These are phyloP conservation scores for Pichia nakasei DNA, from an alignment of 805 yeast genomes.

Conservation along the genomic window DNA sequence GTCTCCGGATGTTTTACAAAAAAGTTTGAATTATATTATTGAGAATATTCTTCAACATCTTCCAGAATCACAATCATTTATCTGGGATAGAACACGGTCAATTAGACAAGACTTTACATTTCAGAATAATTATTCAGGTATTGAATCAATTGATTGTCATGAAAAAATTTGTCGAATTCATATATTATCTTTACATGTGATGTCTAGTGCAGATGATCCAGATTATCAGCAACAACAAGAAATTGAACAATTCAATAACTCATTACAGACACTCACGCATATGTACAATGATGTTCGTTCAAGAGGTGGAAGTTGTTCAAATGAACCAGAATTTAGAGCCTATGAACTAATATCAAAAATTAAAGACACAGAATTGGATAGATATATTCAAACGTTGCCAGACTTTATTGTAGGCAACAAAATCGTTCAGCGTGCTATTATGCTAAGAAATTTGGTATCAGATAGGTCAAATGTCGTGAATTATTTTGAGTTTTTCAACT, in stretches of 20 bases:
- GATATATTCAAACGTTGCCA: constrained; percentile 66
- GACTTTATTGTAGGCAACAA: constrained; percentile 40
- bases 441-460: constrained; percentile 55
- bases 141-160: constrained; percentile 88
- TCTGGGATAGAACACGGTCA: constrained; percentile 97
- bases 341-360: constrained; percentile 74
- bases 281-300: constrained; percentile 75
- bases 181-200: constrained; percentile 67
- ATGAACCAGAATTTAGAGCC: constrained; percentile 90
- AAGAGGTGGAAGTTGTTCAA: constrained; percentile 59
- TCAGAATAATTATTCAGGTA: constrained; percentile 88
- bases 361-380: constrained; percentile 77
- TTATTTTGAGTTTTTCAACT: constrained; percentile 55
- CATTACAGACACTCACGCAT: constrained; percentile 80
- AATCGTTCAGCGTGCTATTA: constrained; percentile 61
- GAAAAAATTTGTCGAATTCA: constrained; percentile 89
- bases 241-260: constrained; percentile 86
- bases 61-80: constrained; percentile 80
- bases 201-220: constrained; percentile 58
- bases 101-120: constrained; percentile 95
- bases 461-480: constrained; percentile 59
- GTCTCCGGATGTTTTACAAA: constrained; percentile 68
- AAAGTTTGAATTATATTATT: constrained; percentile 65
- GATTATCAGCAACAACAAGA: constrained; percentile 94
- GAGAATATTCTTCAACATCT: constrained; percentile 52